These are phyloP conservation scores for Fusarium avenaceum DNA, from an alignment of 2,329 filamentous ascomycete genomes.

Conservation along the genomic window DNA sequence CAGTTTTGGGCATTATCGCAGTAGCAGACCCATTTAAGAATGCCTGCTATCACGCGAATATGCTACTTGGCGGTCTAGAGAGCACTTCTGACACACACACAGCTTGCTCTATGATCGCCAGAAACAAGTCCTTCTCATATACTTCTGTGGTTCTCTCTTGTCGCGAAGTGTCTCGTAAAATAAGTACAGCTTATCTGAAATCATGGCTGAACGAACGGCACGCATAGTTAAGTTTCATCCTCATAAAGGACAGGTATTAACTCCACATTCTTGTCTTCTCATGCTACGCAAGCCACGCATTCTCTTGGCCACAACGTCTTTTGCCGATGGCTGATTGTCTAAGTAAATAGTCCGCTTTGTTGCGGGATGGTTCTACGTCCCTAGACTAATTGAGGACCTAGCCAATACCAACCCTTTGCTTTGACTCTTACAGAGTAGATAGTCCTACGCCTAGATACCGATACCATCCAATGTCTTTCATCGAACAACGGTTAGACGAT, in stretches of 20 bases:
- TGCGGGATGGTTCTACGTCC: slow-evolving; percentile 9
- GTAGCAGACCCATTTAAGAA: slow-evolving; percentile 13
- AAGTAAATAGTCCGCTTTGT: slow-evolving; percentile 6
- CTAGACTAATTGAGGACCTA: slow-evolving; percentile 20
- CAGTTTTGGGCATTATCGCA: slow-evolving; percentile 25
- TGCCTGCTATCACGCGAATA: slow-evolving; percentile 8
- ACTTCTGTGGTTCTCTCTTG: slow-evolving; percentile 4
- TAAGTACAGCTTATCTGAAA: not conserved
- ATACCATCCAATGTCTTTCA: slow-evolving; percentile 24
- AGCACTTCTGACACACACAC: slow-evolving; percentile 10
- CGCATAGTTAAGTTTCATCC: slow-evolving; percentile 5
- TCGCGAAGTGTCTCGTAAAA: slow-evolving; percentile 2
- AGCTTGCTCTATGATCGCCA: slow-evolving; percentile 18
- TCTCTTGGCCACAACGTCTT: slow-evolving; percentile 19
- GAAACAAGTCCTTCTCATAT: slow-evolving; percentile 27
- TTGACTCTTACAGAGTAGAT: not conserved
- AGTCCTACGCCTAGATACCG: not conserved
- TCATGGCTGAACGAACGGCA: slow-evolving; percentile 15
- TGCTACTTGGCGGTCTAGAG: slow-evolving; percentile 14
- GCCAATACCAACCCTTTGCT: slow-evolving; percentile 20
- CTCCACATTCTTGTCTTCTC: slow-evolving; percentile 31
- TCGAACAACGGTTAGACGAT: not conserved
- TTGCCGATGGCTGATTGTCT: slow-evolving; percentile 15
- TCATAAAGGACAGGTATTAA: slow-evolving; percentile 6
- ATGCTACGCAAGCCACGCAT: slow-evolving; percentile 12